These are phyloP conservation scores for Amylostereum chailletii DNA, from an alignment of 1,284 basidiomycete genomes.

Conservation along the genomic window DNA sequence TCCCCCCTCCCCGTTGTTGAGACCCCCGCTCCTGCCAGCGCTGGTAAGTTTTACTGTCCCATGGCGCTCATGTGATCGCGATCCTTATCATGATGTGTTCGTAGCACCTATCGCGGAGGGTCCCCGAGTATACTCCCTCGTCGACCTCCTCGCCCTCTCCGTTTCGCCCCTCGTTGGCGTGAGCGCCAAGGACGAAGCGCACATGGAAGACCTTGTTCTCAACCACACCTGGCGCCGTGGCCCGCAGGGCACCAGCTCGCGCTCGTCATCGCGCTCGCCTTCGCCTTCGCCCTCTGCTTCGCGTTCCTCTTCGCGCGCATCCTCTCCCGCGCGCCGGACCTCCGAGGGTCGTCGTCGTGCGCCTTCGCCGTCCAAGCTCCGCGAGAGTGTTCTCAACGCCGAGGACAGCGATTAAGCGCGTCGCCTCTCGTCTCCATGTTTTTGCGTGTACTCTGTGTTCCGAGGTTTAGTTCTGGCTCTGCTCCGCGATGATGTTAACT, in stretches of 20 bases:
- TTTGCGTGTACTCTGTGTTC: too few relatives aligned
- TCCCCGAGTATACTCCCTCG: not conserved
- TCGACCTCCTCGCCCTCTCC: not conserved
- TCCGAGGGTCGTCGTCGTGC: too few relatives aligned
- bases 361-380: not conserved
- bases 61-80: too few relatives aligned
- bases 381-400: not conserved
- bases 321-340: not conserved
- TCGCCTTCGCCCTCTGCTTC: not conserved
- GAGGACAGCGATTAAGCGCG: not conserved
- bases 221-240: conserved; percentile 2
- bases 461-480: not conserved
- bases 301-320: not conserved
- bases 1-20: not conserved
- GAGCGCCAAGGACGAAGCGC: not conserved
- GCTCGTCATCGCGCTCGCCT: not conserved
- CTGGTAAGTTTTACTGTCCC: too few relatives aligned
- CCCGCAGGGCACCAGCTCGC: not conserved
- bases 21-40: not conserved
- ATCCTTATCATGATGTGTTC: too few relatives aligned
- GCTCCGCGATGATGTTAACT: not conserved
- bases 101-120: too few relatives aligned
- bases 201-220: not conserved
- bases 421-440: too few relatives aligned
- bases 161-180: not conserved